Percentiles rank a stretch among this genome's conserved stretches.
These are phyloP conservation scores for Coemansia sp. DNA, from an alignment of 371 early-diverging fungal species.

Conservation along the genomic window DNA sequence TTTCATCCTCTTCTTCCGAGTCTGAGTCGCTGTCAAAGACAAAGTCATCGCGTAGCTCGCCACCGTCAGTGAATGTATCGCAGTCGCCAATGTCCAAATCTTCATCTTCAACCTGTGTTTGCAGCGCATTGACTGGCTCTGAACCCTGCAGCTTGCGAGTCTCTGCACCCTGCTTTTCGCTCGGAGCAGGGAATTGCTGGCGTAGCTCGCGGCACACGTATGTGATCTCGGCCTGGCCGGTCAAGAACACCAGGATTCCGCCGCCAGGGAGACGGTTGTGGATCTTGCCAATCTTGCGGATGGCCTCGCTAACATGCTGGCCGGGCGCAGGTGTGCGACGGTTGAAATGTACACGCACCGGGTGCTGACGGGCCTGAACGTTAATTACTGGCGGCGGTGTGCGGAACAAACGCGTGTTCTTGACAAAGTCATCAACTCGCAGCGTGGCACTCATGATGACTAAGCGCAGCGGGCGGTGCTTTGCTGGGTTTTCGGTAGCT, in stretches of 20 bases:
- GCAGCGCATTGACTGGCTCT: conserved; percentile 17
- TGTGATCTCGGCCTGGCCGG: conserved; percentile 90
- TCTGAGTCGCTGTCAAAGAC: conserved; percentile 44
- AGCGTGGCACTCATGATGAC: conserved; percentile 99
- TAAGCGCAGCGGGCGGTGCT: conserved; percentile 77
- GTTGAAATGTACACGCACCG: conserved; percentile 86
- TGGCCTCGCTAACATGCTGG: conserved; percentile 64
- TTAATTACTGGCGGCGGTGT: conserved; percentile 81
- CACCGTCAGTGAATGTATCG: conserved; percentile 31
- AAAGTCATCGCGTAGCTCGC: conserved; percentile 49
- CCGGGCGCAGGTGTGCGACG: conserved; percentile 54
- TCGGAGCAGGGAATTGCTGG: conserved; percentile 60
- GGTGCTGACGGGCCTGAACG: conserved; percentile 92
- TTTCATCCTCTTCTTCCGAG: conserved; percentile 57
- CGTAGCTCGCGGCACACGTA: conserved; percentile 71
- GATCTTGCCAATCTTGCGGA: conserved; percentile 88
- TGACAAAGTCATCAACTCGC: conserved; percentile 88
- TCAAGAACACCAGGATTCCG: conserved; percentile 88
- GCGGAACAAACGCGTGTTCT: conserved; percentile 72
- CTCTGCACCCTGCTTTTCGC: neutral
- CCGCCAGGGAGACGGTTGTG: conserved; percentile 88
- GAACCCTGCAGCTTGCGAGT: conserved; percentile 8
- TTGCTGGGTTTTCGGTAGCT: conserved; percentile 47
- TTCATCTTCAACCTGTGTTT: conserved; percentile 44
- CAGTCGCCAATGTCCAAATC: conserved; percentile 44